These are phyloP conservation scores for Pseudogymnoascus sp. DNA, from an alignment of 2,329 filamentous ascomycete species.

Conservation along the genomic window DNA sequence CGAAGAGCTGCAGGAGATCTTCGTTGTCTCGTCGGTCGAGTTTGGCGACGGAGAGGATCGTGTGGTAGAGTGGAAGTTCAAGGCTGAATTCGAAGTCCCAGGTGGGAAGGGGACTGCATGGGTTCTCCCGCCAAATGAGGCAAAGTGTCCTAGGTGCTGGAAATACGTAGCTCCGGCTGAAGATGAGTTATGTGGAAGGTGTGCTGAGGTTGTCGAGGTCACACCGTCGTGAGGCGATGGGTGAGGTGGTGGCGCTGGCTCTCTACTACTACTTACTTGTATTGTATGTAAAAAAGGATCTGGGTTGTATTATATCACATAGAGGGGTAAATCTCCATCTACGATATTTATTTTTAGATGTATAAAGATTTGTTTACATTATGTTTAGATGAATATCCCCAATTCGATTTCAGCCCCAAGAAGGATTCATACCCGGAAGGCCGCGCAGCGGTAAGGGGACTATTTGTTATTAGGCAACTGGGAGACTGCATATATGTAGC, in stretches of 20 bases:
- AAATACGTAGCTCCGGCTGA: conserved; percentile 63
- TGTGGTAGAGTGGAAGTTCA: conserved; percentile 39
- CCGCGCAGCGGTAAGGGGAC: not conserved
- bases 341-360: not conserved
- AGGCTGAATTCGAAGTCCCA: conserved; percentile 20
- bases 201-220: conserved; percentile 54
- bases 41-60: conserved; percentile 38
- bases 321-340: not conserved
- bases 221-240: not conserved
- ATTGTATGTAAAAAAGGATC: not conserved
- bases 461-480: no score
- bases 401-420: not conserved
- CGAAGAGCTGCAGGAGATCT: conserved; percentile 44
- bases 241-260: not conserved
- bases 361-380: not conserved
- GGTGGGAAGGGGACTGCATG: conserved; percentile 19
- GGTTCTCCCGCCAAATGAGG: conserved; percentile 37
- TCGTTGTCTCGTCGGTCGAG: conserved; percentile 59
- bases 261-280: conserved; percentile 9
- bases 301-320: not conserved
- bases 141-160: conserved; percentile 88
- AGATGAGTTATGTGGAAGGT: conserved; percentile 62
- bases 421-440: not conserved
- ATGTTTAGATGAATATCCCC: not conserved
- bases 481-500: not conserved